These are phyloP conservation scores for Chloranthus sessilifolius DNA, from an alignment of 164 flowering plant genomes.

Conservation along the genomic window DNA sequence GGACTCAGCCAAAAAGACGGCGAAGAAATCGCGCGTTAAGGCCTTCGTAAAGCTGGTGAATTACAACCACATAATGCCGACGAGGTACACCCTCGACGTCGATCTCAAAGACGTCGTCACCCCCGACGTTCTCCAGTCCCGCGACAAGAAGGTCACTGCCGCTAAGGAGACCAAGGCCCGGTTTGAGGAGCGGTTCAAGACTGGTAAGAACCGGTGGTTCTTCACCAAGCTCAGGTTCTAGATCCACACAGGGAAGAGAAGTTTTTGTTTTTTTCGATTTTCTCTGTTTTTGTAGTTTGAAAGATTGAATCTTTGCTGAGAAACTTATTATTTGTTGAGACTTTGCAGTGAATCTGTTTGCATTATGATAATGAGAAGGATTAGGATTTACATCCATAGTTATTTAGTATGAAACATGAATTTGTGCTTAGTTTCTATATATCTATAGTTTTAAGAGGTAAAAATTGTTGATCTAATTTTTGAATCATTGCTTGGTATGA, in stretches of 20 bases:
- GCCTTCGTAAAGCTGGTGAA: conserved; percentile 43
- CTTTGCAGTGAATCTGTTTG: too few relatives aligned
- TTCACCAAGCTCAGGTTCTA: conserved; percentile 53
- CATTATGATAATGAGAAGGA: too few relatives aligned
- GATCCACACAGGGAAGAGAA: background rate
- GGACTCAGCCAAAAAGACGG: conserved; percentile 52
- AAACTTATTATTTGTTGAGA: too few relatives aligned
- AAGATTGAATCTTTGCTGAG: too few relatives aligned
- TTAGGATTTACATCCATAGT: too few relatives aligned
- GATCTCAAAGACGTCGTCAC: conserved; percentile 33
- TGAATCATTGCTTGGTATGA: too few relatives aligned
- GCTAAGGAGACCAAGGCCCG: conserved; percentile 37
- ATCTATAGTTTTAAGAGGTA: too few relatives aligned
- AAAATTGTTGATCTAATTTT: too few relatives aligned
- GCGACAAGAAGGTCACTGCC: conserved; percentile 46
- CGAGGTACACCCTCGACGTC: conserved; percentile 40
- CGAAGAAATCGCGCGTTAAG: conserved; percentile 48
- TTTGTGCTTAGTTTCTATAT: too few relatives aligned
- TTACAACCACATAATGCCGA: conserved; percentile 36
- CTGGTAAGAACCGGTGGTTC: conserved; percentile 61
- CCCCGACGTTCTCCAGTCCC: conserved; percentile 25
- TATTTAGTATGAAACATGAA: too few relatives aligned
- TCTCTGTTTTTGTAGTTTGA: background rate
- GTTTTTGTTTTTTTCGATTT: background rate
- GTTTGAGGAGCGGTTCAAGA: conserved; percentile 45